Conservation (phyloP, 768 basidiomycete species). For the Sistotremastrum niveocremeum region DNA sequence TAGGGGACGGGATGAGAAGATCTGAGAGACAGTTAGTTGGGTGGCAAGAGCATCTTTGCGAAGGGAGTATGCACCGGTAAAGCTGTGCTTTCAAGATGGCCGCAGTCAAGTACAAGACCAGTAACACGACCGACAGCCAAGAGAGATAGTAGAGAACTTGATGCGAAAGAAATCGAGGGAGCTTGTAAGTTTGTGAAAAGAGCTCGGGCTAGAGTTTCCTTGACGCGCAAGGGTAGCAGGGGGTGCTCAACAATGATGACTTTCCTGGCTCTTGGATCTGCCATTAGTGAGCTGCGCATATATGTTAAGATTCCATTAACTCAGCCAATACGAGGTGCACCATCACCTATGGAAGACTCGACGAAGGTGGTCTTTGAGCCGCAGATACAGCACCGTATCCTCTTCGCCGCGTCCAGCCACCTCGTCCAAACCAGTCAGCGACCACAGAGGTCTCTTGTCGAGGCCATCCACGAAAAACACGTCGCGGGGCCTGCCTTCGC, state of each 20-base stretch:
- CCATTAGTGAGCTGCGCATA: conserved; percentile 60
- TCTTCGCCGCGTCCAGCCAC: conserved; percentile 53
- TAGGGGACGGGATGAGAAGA: conserved; percentile 79
- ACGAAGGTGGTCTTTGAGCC: conserved; percentile 55
- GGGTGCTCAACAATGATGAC: conserved; percentile 89
- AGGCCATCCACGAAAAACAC: conserved; percentile 53
- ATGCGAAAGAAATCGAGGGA: conserved; percentile 87
- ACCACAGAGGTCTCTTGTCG: conserved; percentile 41
- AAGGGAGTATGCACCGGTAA: conserved; percentile 52
- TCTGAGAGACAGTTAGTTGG: conserved; percentile 30
- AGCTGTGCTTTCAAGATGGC: conserved; percentile 79
- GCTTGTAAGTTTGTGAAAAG: conserved; percentile 89
- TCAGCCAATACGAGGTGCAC: conserved; percentile 15
- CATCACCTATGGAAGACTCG: conserved; percentile 72
- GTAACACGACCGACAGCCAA: conserved; percentile 82
- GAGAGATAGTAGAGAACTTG: conserved; percentile 74
- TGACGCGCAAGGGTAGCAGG: conserved; percentile 71
- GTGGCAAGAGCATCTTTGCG: neutral
- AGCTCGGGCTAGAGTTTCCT: conserved; percentile 74
- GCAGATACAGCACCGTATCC: conserved; percentile 54
- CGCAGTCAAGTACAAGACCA: conserved; percentile 87
- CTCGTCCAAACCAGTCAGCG: conserved; percentile 39
- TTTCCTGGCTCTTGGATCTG: conserved; percentile 91
- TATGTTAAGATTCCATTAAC: conserved; percentile 13
- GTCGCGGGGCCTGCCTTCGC: conserved; percentile 81